phyloP scores from a whole-genome alignment of 2,329 filamentous ascomycete genomes.

The Epichloe elymi region DNA sequence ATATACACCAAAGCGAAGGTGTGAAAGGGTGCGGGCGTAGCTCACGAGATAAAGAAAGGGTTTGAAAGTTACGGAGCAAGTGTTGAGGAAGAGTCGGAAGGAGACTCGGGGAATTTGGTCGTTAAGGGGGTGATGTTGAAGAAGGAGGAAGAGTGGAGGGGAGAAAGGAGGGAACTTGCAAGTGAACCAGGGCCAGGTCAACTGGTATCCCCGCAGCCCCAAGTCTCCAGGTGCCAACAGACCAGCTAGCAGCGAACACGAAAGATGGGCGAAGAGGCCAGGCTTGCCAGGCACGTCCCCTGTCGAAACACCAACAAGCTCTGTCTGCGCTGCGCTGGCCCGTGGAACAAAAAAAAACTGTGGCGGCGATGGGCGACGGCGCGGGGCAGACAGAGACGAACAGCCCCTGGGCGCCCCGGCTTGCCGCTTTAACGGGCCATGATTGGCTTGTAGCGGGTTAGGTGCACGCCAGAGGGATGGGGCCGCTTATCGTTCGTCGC shows the following conservation, averaged over 20 bases:
- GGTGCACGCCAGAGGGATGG: conserved; percentile 2
- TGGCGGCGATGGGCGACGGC: not conserved
- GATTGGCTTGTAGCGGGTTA: conserved; percentile 23
- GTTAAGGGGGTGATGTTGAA: conserved; percentile 14
- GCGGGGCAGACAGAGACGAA: conserved; percentile 12
- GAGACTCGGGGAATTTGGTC: conserved; percentile 9
- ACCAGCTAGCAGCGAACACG: not conserved
- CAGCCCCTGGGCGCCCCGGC: conserved; percentile 10
- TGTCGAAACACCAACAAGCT: not conserved
- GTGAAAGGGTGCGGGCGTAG: conserved; percentile 5
- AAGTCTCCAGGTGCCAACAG: not conserved
- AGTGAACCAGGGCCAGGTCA: not conserved
- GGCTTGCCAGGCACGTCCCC: too few species aligned
- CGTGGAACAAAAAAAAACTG: not conserved
- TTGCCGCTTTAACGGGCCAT: conserved; percentile 18
- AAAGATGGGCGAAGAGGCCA: not conserved
- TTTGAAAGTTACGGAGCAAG: conserved; percentile 5
- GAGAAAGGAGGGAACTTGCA: conserved; percentile 16
- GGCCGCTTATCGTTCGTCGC: not conserved
- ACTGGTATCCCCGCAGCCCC: not conserved
- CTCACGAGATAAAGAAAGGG: conserved; percentile 10
- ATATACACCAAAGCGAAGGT: not conserved
- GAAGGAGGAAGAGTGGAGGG: conserved; percentile 21
- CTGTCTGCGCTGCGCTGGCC: not conserved
- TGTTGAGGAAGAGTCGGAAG: conserved; percentile 10